phyloP scores from a whole-genome alignment of 495 filamentous ascomycete genomes.

The Podospora pseudopauciseta region DNA sequence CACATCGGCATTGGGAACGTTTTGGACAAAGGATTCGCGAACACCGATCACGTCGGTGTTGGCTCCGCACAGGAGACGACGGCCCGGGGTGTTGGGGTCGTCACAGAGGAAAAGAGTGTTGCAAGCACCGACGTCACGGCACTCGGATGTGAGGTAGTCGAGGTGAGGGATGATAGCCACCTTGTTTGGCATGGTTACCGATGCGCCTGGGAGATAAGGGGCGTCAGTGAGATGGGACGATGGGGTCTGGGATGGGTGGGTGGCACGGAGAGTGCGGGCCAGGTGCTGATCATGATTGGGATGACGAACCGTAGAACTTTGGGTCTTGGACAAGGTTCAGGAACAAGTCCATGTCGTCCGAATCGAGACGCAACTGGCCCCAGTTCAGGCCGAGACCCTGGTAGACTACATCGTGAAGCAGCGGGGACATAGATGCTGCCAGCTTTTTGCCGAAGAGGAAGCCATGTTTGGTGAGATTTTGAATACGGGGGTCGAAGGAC shows the following conservation, averaged over 20 bases:
- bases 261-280: neutral
- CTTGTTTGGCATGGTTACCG: conserved; percentile 76
- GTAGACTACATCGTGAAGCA: conserved; percentile 66
- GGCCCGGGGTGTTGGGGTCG: conserved; percentile 35
- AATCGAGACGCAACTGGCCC: conserved; percentile 57
- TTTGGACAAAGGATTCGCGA: conserved; percentile 63
- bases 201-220: conserved; percentile 58
- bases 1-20: conserved; percentile 38
- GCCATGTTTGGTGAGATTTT: conserved; percentile 44
- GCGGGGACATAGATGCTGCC: conserved; percentile 65
- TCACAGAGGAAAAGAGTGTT: conserved; percentile 68
- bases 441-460: conserved; percentile 55
- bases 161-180: conserved; percentile 64
- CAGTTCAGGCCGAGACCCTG: conserved; percentile 55
- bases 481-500: conserved; percentile 19
- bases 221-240: conserved; percentile 49
- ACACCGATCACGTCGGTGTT: conserved; percentile 76
- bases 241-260: neutral
- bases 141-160: conserved; percentile 65
- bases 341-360: conserved; percentile 45
- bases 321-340: conserved; percentile 33
- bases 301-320: conserved; percentile 32
- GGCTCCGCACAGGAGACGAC: conserved; percentile 56
- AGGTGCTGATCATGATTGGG: conserved; percentile 8
- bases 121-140: conserved; percentile 62